Base-by-base conservation (phyloP, 176 grass and related monocot species). In the Secale cereale region DNA sequence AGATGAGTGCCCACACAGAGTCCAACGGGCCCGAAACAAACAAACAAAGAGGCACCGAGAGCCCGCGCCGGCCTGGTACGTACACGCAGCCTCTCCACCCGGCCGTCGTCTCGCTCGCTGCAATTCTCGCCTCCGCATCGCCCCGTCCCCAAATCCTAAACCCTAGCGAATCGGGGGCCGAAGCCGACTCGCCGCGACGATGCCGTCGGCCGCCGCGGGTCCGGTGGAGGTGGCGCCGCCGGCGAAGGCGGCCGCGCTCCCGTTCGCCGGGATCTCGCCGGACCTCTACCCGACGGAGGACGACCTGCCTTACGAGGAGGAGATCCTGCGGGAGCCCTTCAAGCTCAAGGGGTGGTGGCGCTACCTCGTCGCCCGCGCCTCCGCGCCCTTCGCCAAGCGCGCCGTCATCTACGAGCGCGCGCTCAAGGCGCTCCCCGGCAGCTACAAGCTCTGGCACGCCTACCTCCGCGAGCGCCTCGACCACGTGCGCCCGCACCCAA, bases 381-480 rank as follows among this genome's bases (percentile, higher is more conserved):
- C 69, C 54, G 81, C 91, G 28, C 94, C 94, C 39, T 94, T 97
- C 89, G 14, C 74, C 50, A 93, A 93, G 84, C 94, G 94, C 36
- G 88, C 90, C 57, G 80, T 95, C 59, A 88, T 92, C 88, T 92
- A 95, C 77, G 93, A 95, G 86, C 93, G 91, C 43, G 91, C 91
- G 14, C 74, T 97, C 84, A 97, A 87, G 89, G 94, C 91, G 30
- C 89, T 96, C 1, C 94, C 94, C 3, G 91, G 91, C 0, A 90
- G 87, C 82, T 96, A 93, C 86, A 96, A 96, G 91, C 91, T 96
- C 22, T 96, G 94, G 94, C 68, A 96, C 31, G 91, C 94, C 10
- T 96, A 96, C 84, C 91, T 97, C 84, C 91, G 91, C 27, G 91
- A 97, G 78, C 94, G 94, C 78, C 86, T 93, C 41, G 94, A 97